Evolutionary conservation across 2,329 filamentous ascomycete species (phyloP).

Genomic region (Trichoderma guizhouense): DNA sequence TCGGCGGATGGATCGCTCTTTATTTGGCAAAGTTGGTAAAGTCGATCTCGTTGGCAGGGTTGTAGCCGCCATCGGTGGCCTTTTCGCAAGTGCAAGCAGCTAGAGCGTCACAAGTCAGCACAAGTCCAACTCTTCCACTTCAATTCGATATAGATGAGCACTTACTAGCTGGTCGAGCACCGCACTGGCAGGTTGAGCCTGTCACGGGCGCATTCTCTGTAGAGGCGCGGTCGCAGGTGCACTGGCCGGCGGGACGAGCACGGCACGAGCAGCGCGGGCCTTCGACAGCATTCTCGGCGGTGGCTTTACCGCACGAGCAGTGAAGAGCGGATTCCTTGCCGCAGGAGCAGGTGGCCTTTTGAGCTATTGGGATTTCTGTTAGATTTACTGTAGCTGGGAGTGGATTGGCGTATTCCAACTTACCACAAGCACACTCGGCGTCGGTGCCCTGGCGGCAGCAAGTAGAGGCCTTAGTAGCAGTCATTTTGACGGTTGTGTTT

Average conservation of each 20-base stretch:
- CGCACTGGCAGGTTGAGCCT: constrained; percentile 71
- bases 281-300: constrained; percentile 67
- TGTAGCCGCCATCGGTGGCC: constrained; percentile 57
- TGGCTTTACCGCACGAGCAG: constrained; percentile 78
- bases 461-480: constrained; percentile 42
- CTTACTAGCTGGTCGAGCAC: constrained; percentile 67
- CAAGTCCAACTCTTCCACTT: background rate
- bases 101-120: constrained; percentile 30
- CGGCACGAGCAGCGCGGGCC: constrained; percentile 82
- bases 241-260: constrained; percentile 72
- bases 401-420: constrained; percentile 27
- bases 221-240: constrained; percentile 72
- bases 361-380: constrained; percentile 39
- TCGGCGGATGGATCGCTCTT: background rate
- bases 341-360: constrained; percentile 77
- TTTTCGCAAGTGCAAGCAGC: constrained; percentile 82
- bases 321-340: constrained; percentile 82
- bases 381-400: background rate
- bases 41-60: constrained; percentile 71
- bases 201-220: constrained; percentile 63
- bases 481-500: constrained; percentile 29
- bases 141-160: no score
- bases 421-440: constrained; percentile 56
- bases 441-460: constrained; percentile 54
- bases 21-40: constrained; percentile 64